These are phyloP conservation scores for Xylaria sp. DNA, from an alignment of 2,329 filamentous ascomycete species.

Conservation along the genomic window DNA sequence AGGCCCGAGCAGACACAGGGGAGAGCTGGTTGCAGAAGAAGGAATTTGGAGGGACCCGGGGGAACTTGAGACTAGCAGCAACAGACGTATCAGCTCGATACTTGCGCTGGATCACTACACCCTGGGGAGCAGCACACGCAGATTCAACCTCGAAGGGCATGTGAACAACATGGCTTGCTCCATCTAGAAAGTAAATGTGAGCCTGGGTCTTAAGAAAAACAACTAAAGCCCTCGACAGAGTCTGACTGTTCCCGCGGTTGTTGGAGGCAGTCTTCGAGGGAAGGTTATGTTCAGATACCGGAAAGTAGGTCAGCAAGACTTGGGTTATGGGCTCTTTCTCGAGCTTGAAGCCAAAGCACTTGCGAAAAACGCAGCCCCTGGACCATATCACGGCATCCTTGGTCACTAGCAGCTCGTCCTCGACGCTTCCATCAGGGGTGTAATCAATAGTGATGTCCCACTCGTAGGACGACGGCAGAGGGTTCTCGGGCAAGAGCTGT, in stretches of 20 bases:
- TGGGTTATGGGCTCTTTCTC: slow-evolving; percentile 90
- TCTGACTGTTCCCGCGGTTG: slow-evolving; percentile 20
- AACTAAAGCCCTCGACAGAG: slow-evolving; percentile 76
- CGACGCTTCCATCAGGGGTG: slow-evolving; percentile 55
- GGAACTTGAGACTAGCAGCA: slow-evolving; percentile 65
- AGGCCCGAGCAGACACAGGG: slow-evolving; percentile 59
- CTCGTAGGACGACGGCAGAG: slow-evolving; percentile 72
- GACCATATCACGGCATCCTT: slow-evolving; percentile 87
- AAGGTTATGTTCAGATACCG: slow-evolving; percentile 59
- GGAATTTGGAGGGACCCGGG: slow-evolving; percentile 79
- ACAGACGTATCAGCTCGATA: slow-evolving; percentile 62
- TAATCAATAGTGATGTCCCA: slow-evolving; percentile 73
- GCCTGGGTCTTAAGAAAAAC: slow-evolving; percentile 93
- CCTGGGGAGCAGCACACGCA: slow-evolving; percentile 82
- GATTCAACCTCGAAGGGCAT: slow-evolving; percentile 94
- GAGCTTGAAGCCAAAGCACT: slow-evolving; percentile 84
- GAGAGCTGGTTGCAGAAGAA: slow-evolving; percentile 78
- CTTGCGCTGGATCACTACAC: slow-evolving; percentile 87
- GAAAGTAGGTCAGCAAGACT: slow-evolving; percentile 86
- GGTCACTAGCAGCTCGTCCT: slow-evolving; percentile 85
- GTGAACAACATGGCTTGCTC: slow-evolving; percentile 88
- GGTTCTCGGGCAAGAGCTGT: slow-evolving; percentile 75
- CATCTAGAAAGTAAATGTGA: slow-evolving; percentile 90
- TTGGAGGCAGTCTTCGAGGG: slow-evolving; percentile 13
- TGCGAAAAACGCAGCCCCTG: slow-evolving; percentile 82